phyloP scores from a whole-genome alignment of 139 green algal genomes.

The Mychonastes homosphaera region DNA sequence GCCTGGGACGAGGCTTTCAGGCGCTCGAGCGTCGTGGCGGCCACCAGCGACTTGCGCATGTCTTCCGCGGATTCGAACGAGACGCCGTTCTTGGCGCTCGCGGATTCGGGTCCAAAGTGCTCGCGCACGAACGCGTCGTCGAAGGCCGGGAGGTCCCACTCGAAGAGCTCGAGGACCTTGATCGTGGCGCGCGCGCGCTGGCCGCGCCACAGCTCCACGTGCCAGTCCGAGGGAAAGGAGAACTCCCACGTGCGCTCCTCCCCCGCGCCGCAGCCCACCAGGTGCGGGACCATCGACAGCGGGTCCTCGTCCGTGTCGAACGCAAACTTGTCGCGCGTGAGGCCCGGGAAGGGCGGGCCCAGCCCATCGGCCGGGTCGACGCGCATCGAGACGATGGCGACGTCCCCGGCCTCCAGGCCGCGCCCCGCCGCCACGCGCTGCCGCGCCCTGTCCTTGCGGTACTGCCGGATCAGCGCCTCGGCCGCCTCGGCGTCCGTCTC shows the following conservation, averaged over 20 bases:
- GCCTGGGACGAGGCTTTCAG: constrained; percentile 22
- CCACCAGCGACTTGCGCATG: constrained; percentile 28
- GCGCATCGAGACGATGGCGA: constrained; percentile 33
- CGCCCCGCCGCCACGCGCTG: constrained; percentile 38
- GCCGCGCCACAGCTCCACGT: constrained; percentile 36
- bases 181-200: constrained; percentile 11
- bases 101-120: too few species aligned
- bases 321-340: constrained; percentile 16
- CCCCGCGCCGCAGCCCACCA: constrained; percentile 19
- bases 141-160: constrained; percentile 40
- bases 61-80: constrained; percentile 25
- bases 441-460: constrained; percentile 45
- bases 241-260: constrained; percentile 31
- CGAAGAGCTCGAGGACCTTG: constrained; percentile 34
- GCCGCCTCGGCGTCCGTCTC: constrained; percentile 33
- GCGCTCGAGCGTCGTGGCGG: constrained; percentile 29
- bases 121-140: constrained; percentile 37
- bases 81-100: neutral
- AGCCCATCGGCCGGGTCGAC: constrained; percentile 4
- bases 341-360: constrained; percentile 20
- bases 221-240: constrained; percentile 30
- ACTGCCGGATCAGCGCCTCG: constrained; percentile 42
- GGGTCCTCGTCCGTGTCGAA: constrained; percentile 39
- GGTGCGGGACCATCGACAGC: constrained; percentile 19
- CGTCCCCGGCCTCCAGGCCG: constrained; percentile 19